These are phyloP conservation scores for Chenopodium album DNA, from an alignment of 148 eudicot genomes.

Conservation along the genomic window DNA sequence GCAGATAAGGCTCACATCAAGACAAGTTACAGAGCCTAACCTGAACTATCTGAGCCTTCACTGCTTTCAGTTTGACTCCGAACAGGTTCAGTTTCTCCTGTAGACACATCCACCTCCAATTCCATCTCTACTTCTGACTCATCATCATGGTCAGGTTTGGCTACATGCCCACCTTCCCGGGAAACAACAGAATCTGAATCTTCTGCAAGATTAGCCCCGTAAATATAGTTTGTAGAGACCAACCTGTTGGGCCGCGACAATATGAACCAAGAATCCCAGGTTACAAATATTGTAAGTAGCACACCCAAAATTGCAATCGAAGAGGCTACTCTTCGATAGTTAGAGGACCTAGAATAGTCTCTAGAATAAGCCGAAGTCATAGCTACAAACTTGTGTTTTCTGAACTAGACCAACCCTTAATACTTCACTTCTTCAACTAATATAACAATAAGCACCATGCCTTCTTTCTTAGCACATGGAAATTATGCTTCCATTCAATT, in stretches of 20 bases:
- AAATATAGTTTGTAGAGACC: constrained; percentile 46
- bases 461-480: constrained; percentile 25
- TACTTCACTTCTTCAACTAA: neutral
- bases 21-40: constrained; percentile 17
- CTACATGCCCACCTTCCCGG: constrained; percentile 16
- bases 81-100: constrained; percentile 12
- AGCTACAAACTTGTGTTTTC: constrained; percentile 22
- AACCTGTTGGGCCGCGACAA: constrained; percentile 57
- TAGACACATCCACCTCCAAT: constrained; percentile 1
- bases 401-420: constrained; percentile 10
- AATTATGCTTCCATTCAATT: constrained; percentile 15
- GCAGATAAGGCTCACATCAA: neutral
- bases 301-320: constrained; percentile 26
- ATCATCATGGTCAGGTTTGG: constrained; percentile 4
- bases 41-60: constrained; percentile 25
- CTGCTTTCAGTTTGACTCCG: neutral
- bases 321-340: constrained; percentile 44
- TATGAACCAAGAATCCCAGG: constrained; percentile 58
- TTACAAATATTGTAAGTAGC: constrained; percentile 54
- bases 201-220: constrained; percentile 34
- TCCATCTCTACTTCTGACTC: neutral
- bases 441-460: neutral
- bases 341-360: constrained; percentile 32
- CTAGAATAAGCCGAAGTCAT: constrained; percentile 43
- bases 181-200: constrained; percentile 17